Evolutionary conservation across 2,329 filamentous ascomycete species (phyloP).

Genomic region (Fusarium lateritium): DNA sequence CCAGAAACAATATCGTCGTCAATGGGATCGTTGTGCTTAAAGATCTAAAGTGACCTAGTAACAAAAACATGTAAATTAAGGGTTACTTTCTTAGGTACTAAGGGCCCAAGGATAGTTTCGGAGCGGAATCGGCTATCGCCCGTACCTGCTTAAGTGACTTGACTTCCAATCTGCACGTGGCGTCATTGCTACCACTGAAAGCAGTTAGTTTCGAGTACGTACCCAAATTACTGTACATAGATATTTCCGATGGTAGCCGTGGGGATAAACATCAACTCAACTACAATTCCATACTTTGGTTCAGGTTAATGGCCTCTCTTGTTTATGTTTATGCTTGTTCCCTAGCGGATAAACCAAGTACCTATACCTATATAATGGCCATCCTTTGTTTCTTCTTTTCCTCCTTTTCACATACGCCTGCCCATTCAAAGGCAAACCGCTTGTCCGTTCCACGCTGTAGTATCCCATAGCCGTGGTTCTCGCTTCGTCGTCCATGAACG

Average conservation of each 20-base stretch:
- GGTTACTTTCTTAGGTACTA: neutral
- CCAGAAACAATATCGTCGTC: neutral
- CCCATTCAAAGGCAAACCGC: neutral
- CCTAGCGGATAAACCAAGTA: neutral
- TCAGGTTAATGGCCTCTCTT: neutral
- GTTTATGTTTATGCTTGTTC: neutral
- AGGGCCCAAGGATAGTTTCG: constrained; percentile 18
- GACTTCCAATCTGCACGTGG: constrained; percentile 42
- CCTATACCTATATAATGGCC: constrained; percentile 5
- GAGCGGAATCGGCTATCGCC: constrained; percentile 44
- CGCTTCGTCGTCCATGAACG: constrained; percentile 18
- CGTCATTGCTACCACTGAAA: constrained; percentile 41
- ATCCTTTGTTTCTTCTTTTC: neutral
- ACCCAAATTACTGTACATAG: neutral
- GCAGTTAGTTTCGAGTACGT: constrained; percentile 13
- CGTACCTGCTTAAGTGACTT: constrained; percentile 41
- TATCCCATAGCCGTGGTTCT: constrained; percentile 1
- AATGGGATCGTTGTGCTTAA: constrained; percentile 10
- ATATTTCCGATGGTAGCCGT: constrained; percentile 44
- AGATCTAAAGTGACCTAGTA: constrained; percentile 8
- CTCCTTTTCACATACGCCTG: neutral
- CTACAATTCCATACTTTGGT: neutral
- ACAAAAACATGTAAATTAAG: neutral
- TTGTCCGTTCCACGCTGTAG: neutral
- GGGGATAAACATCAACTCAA: constrained; percentile 1